phyloP scores from a whole-genome alignment of 2,329 filamentous ascomycete genomes.

The Fusarium sp. region DNA sequence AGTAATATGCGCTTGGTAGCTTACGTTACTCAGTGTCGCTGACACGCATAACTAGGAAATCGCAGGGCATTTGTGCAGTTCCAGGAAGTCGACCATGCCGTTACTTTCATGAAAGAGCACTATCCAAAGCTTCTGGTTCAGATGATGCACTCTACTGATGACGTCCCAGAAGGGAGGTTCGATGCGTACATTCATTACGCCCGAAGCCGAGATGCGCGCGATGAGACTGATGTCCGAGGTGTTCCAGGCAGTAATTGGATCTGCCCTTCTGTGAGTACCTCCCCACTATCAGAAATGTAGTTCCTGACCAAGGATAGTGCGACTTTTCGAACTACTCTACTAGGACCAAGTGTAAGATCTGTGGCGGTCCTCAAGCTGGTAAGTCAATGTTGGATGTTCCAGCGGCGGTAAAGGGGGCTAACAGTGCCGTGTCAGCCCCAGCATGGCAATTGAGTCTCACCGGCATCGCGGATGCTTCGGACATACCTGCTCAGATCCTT shows the following conservation, averaged over 20 bases:
- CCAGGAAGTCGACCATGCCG: conserved; percentile 57
- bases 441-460: conserved; percentile 59
- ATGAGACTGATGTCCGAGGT: conserved; percentile 46
- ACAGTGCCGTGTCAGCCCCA: conserved; percentile 37
- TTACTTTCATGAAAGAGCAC: conserved; percentile 60
- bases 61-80: conserved; percentile 62
- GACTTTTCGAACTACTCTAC: conserved; percentile 59
- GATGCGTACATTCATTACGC: conserved; percentile 60
- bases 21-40: conserved; percentile 14
- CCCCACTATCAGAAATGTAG: neutral
- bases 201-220: conserved; percentile 56
- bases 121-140: conserved; percentile 59
- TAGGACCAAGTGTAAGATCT: conserved; percentile 58
- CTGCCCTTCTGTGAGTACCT: conserved; percentile 53
- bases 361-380: conserved; percentile 54
- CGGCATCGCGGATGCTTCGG: conserved; percentile 64
- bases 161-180: conserved; percentile 57
- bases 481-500: conserved; percentile 80
- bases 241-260: conserved; percentile 53
- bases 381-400: conserved; percentile 20
- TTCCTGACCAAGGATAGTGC: conserved; percentile 53
- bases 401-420: neutral
- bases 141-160: conserved; percentile 57
- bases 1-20: conserved; percentile 5
- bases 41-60: conserved; percentile 53